These are phyloP conservation scores for Trifolium subterraneum DNA, from an alignment of 306 rosid species.

Conservation along the genomic window DNA sequence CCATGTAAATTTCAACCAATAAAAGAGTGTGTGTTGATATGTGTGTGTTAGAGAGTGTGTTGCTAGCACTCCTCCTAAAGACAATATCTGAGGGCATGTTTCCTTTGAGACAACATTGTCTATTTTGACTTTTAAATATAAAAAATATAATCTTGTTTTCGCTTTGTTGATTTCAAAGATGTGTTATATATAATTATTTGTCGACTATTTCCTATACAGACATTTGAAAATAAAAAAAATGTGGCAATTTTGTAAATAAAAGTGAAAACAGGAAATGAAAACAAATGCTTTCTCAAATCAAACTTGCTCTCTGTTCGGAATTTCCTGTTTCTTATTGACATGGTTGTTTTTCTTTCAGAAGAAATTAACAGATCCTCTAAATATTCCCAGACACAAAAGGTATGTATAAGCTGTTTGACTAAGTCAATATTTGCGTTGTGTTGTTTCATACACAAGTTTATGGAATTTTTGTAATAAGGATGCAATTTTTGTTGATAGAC, in stretches of 20 bases:
- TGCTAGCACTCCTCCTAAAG: no score
- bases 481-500: no score
- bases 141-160: not conserved
- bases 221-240: slow-evolving; percentile 2
- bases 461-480: no score
- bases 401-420: slow-evolving; percentile 41
- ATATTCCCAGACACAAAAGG: slow-evolving; percentile 63
- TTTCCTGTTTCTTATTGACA: slow-evolving; percentile 38
- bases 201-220: not conserved
- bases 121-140: slow-evolving; percentile 15
- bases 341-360: slow-evolving; percentile 48
- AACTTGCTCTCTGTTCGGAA: slow-evolving; percentile 1
- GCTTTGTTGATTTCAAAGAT: not conserved
- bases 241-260: not conserved
- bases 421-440: slow-evolving; percentile 25
- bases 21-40: no score
- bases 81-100: slow-evolving; percentile 7
- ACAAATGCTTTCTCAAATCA: slow-evolving; percentile 5
- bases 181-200: not conserved
- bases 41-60: no score
- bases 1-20: no score
- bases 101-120: slow-evolving; percentile 12
- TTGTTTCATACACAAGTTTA: slow-evolving; percentile 32
- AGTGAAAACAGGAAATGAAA: not conserved
- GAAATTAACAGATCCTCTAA: slow-evolving; percentile 44